phyloP scores from a whole-genome alignment of 805 yeast genomes.

The Saturnispora halmiae region DNA sequence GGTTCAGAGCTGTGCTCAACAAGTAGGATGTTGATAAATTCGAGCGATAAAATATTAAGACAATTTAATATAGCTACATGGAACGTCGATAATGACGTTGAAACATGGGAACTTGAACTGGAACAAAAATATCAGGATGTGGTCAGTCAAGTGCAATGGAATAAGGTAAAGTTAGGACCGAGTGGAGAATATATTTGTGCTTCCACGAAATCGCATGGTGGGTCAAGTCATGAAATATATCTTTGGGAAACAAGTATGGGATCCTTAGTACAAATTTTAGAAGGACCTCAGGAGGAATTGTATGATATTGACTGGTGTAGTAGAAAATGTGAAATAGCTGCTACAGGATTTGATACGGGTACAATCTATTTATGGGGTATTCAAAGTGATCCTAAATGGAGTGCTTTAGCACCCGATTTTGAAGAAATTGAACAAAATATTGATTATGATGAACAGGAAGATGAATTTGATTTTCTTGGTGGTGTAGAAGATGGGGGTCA shows the following conservation, averaged over 20 bases:
- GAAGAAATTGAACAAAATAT: conserved; percentile 90
- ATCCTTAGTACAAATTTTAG: conserved; percentile 73
- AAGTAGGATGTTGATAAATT: conserved; percentile 57
- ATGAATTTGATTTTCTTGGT: conserved; percentile 77
- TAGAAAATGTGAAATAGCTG: conserved; percentile 60
- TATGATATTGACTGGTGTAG: conserved; percentile 84
- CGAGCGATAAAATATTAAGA: conserved; percentile 69
- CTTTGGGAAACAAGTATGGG: conserved; percentile 91
- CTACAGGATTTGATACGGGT: conserved; percentile 83
- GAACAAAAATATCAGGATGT: conserved; percentile 86
- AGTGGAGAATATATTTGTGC: conserved; percentile 83
- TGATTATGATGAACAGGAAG: conserved; percentile 79
- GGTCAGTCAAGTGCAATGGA: conserved; percentile 85
- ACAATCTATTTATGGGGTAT: conserved; percentile 75
- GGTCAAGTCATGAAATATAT: conserved; percentile 81
- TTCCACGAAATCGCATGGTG: conserved; percentile 78
- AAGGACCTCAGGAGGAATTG: conserved; percentile 84
- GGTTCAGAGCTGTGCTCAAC: conserved; percentile 26
- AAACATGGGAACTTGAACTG: conserved; percentile 39
- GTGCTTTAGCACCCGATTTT: conserved; percentile 93
- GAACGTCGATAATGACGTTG: conserved; percentile 18
- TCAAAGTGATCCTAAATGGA: conserved; percentile 85
- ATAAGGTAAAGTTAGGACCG: conserved; percentile 63
- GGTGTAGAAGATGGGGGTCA: conserved; percentile 34
- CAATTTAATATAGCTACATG: conserved; percentile 39